These are phyloP conservation scores for Coemansia erecta DNA, from an alignment of 192 early-diverging fungal species.

Conservation along the genomic window DNA sequence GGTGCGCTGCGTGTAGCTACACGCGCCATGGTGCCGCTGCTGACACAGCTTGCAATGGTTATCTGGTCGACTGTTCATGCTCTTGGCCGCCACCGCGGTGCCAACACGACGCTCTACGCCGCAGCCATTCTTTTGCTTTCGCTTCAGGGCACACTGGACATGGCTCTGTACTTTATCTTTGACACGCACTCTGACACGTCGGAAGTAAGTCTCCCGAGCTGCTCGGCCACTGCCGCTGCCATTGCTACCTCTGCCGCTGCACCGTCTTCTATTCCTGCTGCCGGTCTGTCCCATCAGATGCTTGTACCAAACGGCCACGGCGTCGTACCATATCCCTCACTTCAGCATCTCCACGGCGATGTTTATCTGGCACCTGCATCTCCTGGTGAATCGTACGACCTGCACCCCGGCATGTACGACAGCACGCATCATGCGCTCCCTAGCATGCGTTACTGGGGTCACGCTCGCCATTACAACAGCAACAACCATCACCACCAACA, in stretches of 20 bases:
- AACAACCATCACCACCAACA: not conserved
- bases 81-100: not conserved
- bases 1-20: constrained; percentile 38
- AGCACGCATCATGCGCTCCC: not conserved
- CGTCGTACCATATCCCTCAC: constrained; percentile 8
- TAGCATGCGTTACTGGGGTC: not conserved
- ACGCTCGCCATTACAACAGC: not conserved
- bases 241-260: too few species aligned
- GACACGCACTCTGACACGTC: constrained; percentile 39
- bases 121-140: constrained; percentile 35
- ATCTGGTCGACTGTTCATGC: constrained; percentile 43
- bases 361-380: constrained; percentile 1
- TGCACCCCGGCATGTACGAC: constrained; percentile 1
- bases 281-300: not conserved
- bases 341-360: constrained; percentile 12
- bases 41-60: constrained; percentile 42
- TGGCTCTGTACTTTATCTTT: constrained; percentile 46
- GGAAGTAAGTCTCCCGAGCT: constrained; percentile 26
- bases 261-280: too few species aligned
- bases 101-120: constrained; percentile 10
- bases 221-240: too few species aligned
- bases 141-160: constrained; percentile 35
- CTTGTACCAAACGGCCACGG: constrained; percentile 3
- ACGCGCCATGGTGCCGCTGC: constrained; percentile 38
- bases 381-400: constrained; percentile 9